These are phyloP conservation scores for Friedmanniomyces endolithicus DNA, from an alignment of 495 filamentous ascomycete genomes.

Conservation along the genomic window DNA sequence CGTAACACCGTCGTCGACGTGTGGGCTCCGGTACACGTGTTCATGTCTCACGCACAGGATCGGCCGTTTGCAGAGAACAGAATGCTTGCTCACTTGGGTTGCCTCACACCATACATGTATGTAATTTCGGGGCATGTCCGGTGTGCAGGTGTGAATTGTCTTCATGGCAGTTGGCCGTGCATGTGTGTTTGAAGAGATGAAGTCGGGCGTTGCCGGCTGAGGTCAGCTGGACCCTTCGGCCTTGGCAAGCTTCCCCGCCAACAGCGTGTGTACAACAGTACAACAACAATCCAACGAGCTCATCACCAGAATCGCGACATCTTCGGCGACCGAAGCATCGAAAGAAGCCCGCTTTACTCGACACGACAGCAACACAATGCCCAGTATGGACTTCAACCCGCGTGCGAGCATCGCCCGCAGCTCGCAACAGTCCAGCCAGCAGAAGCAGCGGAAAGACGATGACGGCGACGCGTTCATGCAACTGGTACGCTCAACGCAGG, in stretches of 20 bases:
- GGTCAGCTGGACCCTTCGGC: not conserved
- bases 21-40: not conserved
- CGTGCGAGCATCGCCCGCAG: conserved; percentile 64
- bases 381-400: conserved; percentile 55
- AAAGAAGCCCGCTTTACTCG: not conserved
- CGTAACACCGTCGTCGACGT: not conserved
- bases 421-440: conserved; percentile 27
- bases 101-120: no score
- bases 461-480: conserved; percentile 85
- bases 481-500: conserved; percentile 39
- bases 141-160: no score
- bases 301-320: no score
- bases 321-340: not conserved
- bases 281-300: no score
- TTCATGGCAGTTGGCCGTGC: not conserved
- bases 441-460: conserved; percentile 58
- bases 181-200: not conserved
- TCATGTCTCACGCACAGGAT: not conserved
- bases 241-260: not conserved
- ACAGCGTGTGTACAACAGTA: not conserved
- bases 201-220: not conserved
- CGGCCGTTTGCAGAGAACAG: not conserved
- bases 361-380: conserved; percentile 6
- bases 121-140: no score
- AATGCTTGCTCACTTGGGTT: no score